Percentiles rank a stretch among this genome's conserved stretches.
Conservation (phyloP, 176 grass and related monocot genomes). For the Ensete ventricosum region DNA sequence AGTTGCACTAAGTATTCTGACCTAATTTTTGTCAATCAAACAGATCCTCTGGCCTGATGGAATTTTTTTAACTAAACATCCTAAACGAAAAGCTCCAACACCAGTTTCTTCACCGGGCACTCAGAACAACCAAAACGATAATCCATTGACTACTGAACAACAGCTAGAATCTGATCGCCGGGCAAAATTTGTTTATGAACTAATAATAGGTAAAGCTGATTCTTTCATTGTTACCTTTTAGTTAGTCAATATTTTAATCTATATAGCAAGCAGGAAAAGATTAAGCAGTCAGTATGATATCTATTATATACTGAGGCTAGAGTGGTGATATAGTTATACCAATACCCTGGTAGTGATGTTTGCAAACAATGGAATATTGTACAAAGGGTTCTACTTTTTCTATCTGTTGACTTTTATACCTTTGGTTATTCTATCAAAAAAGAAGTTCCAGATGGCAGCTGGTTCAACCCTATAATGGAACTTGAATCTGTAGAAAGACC, state of each 20-base stretch:
- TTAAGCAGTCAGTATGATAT: background rate
- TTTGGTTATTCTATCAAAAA: too few relatives aligned
- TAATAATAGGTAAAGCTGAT: slow-evolving; percentile 71
- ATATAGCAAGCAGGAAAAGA: background rate
- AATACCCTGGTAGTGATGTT: background rate
- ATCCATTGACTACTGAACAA: slow-evolving; percentile 49
- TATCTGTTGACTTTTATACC: too few relatives aligned
- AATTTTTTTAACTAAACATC: slow-evolving; percentile 93
- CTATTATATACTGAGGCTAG: background rate
- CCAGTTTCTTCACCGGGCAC: slow-evolving; percentile 27
- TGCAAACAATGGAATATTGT: too few relatives aligned
- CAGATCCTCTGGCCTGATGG: slow-evolving; percentile 99
- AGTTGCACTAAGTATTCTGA: slow-evolving; percentile 1
- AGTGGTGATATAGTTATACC: background rate
- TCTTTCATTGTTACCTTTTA: slow-evolving; percentile 12
- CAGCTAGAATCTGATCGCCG: slow-evolving; percentile 60
- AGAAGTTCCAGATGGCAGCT: too few relatives aligned
- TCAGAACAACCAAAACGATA: slow-evolving; percentile 42
- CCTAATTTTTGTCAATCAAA: slow-evolving; percentile 23
- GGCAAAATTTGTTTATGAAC: slow-evolving; percentile 79
- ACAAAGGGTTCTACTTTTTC: too few relatives aligned
- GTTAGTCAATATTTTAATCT: background rate
- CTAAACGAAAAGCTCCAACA: slow-evolving; percentile 53
- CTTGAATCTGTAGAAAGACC: too few relatives aligned
- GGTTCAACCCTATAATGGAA: too few relatives aligned